phyloP scores from a whole-genome alignment of 805 yeast genomes.

The Yarrowia sp. region DNA sequence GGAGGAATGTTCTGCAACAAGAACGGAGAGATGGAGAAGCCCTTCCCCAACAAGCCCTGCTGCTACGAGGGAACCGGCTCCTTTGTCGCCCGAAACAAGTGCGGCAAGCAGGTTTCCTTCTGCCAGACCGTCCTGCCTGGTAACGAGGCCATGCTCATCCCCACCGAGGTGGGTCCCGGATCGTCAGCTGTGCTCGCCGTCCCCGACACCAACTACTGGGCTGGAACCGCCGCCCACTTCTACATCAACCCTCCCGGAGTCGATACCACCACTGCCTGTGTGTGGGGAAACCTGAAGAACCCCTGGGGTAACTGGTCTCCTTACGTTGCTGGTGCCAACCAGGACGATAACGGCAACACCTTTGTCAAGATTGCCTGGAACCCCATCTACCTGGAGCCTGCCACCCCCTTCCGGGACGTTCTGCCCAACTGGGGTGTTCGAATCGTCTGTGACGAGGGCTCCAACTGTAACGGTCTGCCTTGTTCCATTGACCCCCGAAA shows the following conservation, averaged over 20 bases:
- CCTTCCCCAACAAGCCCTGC: slow-evolving; percentile 53
- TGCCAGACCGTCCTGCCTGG: slow-evolving; percentile 95
- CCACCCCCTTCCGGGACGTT: slow-evolving; percentile 49
- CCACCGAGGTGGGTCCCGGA: slow-evolving; percentile 61
- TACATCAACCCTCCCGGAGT: slow-evolving; percentile 83
- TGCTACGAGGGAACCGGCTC: slow-evolving; percentile 80
- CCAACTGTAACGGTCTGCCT: slow-evolving; percentile 68
- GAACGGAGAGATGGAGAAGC: slow-evolving; percentile 64
- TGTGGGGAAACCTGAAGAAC: slow-evolving; percentile 70
- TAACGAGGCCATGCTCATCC: slow-evolving; percentile 90
- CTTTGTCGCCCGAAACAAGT: slow-evolving; percentile 57
- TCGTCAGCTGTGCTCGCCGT: slow-evolving; percentile 63
- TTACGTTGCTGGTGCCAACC: slow-evolving; percentile 87
- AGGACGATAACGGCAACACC: slow-evolving; percentile 65
- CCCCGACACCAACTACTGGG: slow-evolving; percentile 76
- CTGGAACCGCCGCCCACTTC: slow-evolving; percentile 80
- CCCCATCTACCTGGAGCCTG: slow-evolving; percentile 67
- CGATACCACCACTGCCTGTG: slow-evolving; percentile 69
- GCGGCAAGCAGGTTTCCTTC: slow-evolving; percentile 63
- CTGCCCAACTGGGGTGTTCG: slow-evolving; percentile 69
- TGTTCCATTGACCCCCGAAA: slow-evolving; percentile 77
- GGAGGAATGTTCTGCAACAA: slow-evolving; percentile 80
- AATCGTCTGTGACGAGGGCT: slow-evolving; percentile 66
- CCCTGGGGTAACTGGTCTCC: slow-evolving; percentile 92
- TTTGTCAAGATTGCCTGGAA: slow-evolving; percentile 88